A percentile compares a stretch with the other conserved stretches of the same genome.
These are phyloP conservation scores for Emergomyces africanus DNA, from an alignment of 2,329 filamentous ascomycete genomes.

Conservation along the genomic window DNA sequence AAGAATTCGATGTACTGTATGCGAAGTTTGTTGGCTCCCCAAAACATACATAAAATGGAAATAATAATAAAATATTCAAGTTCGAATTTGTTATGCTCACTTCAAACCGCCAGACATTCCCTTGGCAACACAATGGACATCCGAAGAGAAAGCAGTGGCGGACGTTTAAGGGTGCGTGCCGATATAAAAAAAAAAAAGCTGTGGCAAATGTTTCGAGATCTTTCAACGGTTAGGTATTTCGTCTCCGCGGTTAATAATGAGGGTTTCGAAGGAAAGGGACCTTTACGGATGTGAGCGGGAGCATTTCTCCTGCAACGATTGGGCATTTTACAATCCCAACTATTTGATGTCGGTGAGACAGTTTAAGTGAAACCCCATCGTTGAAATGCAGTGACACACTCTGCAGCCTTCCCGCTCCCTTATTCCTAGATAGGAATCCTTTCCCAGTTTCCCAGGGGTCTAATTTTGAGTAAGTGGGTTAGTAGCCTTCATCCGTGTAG, in stretches of 20 bases:
- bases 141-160: no score
- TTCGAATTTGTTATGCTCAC: neutral
- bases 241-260: no score
- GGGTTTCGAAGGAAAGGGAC: neutral
- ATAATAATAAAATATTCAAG: neutral
- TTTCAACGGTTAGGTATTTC: no score
- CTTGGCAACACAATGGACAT: neutral
- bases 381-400: neutral
- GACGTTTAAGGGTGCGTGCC: no score
- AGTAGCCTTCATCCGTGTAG: neutral
- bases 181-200: no score
- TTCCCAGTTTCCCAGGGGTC: neutral
- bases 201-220: no score
- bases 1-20: neutral
- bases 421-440: neutral
- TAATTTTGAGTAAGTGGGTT: neutral
- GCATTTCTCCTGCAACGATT: no score
- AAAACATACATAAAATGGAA: neutral
- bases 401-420: neutral
- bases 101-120: neutral
- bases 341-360: neutral
- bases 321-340: no score
- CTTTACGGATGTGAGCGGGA: neutral
- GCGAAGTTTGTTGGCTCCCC: neutral
- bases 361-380: neutral